These are phyloP conservation scores for Moesziomyces aphidis DNA, from an alignment of 1,284 basidiomycete genomes.

Conservation along the genomic window DNA sequence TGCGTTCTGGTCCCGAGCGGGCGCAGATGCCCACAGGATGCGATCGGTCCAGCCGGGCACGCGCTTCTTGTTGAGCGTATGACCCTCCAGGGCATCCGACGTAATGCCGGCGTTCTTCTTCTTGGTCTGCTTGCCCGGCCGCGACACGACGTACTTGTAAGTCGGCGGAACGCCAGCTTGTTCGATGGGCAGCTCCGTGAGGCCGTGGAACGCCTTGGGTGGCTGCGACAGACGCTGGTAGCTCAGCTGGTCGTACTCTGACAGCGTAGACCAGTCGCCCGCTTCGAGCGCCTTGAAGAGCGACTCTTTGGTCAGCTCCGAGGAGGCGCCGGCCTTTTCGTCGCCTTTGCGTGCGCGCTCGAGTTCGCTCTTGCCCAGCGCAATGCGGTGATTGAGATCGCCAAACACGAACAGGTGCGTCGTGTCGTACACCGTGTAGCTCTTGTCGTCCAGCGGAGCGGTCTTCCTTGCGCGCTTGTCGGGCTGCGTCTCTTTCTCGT, in stretches of 20 bases:
- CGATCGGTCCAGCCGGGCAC: slow-evolving; percentile 95
- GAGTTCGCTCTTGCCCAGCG: slow-evolving; percentile 44
- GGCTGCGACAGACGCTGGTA: slow-evolving; percentile 35
- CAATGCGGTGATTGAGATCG: slow-evolving; percentile 67
- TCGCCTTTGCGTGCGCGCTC: slow-evolving; percentile 6
- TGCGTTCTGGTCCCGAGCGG: slow-evolving; percentile 24
- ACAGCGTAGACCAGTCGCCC: slow-evolving; percentile 53
- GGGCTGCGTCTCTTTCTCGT: slow-evolving; percentile 71
- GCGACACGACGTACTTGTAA: slow-evolving; percentile 63
- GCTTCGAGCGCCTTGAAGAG: slow-evolving; percentile 40
- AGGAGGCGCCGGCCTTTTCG: slow-evolving; percentile 8
- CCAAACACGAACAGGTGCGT: slow-evolving; percentile 67
- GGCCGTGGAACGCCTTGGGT: slow-evolving; percentile 57
- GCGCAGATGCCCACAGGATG: slow-evolving; percentile 77
- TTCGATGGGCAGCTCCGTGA: slow-evolving; percentile 54
- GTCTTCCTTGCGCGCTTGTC: slow-evolving; percentile 74
- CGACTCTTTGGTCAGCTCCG: slow-evolving; percentile 35
- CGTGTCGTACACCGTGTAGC: slow-evolving; percentile 65
- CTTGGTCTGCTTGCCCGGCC: slow-evolving; percentile 29
- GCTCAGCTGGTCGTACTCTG: slow-evolving; percentile 61
- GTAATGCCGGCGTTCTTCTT: slow-evolving; percentile 42
- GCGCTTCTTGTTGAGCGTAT: slow-evolving; percentile 75
- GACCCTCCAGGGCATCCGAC: slow-evolving; percentile 28
- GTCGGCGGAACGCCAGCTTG: slow-evolving; percentile 56
- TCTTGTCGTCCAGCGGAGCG: slow-evolving; percentile 51